Evolutionary conservation across 2,329 filamentous ascomycete species (phyloP).

Genomic region (Neodidymelliopsis sp.): DNA sequence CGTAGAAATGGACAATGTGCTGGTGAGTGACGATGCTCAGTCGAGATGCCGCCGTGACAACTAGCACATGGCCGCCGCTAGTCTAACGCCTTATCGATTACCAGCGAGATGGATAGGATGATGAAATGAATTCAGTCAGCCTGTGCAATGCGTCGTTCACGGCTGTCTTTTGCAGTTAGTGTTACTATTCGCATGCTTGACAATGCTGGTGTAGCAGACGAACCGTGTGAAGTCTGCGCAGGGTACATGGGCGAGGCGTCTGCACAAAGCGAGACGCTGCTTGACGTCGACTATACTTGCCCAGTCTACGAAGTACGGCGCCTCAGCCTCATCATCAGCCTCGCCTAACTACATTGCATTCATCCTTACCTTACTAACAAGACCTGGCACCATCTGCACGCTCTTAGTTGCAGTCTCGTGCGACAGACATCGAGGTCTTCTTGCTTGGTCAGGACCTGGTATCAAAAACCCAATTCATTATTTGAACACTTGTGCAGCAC

Average conservation of each 20-base stretch:
- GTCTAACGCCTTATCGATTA: conserved; percentile 14
- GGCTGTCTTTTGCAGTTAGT: not conserved
- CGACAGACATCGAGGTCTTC: conserved; percentile 3
- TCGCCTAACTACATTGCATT: too few species aligned
- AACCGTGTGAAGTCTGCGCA: too few species aligned
- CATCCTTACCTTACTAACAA: too few species aligned
- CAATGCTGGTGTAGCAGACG: too few species aligned
- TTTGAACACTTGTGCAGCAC: too few species aligned
- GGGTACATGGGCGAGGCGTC: too few species aligned
- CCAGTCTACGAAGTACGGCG: not conserved
- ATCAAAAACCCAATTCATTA: too few species aligned
- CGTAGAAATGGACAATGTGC: conserved; percentile 18
- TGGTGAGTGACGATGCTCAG: conserved; percentile 4
- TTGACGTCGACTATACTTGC: conserved; percentile 13
- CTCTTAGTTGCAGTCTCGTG: too few species aligned
- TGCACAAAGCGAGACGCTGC: conserved; percentile 1
- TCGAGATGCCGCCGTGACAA: conserved; percentile 13
- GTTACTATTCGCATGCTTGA: not conserved
- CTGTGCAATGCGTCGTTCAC: too few species aligned
- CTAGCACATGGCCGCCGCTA: conserved; percentile 5
- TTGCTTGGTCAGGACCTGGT: not conserved
- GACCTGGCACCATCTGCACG: too few species aligned
- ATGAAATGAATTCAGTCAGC: too few species aligned
- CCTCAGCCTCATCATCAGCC: conserved; percentile 4
- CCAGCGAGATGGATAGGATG: conserved; percentile 5